phyloP scores from a whole-genome alignment of 2,329 filamentous ascomycete species.

The Botrytis sinoallii region DNA sequence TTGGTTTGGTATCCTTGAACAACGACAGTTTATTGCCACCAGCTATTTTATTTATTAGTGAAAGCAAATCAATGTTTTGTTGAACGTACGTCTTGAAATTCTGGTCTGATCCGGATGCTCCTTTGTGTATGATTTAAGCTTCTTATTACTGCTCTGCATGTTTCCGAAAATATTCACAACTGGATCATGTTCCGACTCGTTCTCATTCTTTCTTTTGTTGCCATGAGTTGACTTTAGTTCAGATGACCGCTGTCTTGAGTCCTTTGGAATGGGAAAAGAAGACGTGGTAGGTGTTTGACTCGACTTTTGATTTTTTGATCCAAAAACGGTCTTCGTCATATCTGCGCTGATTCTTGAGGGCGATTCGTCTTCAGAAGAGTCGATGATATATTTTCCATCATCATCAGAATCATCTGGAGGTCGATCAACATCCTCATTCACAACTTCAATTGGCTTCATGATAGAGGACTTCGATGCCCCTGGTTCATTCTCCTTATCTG shows the following conservation, averaged over 20 bases:
- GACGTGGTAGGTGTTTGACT: not conserved
- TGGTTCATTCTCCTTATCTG: constrained; percentile 8
- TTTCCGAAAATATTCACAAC: constrained; percentile 25
- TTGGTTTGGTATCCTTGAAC: not conserved
- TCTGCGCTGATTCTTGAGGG: constrained; percentile 6
- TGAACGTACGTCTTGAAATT: constrained; percentile 3
- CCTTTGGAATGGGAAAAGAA: not conserved
- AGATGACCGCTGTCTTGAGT: not conserved
- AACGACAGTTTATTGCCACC: not conserved
- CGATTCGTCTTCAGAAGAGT: constrained; percentile 14
- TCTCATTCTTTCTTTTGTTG: constrained; percentile 27
- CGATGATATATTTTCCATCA: not conserved
- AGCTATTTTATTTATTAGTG: constrained; percentile 11
- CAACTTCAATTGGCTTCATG: not conserved
- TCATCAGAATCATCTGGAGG: constrained; percentile 19
- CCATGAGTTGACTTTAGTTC: constrained; percentile 8
- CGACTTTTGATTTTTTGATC: not conserved
- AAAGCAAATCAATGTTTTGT: not conserved
- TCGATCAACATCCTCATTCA: constrained; percentile 5
- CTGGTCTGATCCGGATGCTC: not conserved
- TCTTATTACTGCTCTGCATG: constrained; percentile 18
- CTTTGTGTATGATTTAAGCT: constrained; percentile 9
- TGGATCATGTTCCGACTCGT: constrained; percentile 17
- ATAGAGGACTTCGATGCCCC: not conserved
- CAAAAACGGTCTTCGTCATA: constrained; percentile 14